Evolutionary conservation across 108 stramenopile species (phyloP).

Genomic region (Epipyxis sp.): DNA sequence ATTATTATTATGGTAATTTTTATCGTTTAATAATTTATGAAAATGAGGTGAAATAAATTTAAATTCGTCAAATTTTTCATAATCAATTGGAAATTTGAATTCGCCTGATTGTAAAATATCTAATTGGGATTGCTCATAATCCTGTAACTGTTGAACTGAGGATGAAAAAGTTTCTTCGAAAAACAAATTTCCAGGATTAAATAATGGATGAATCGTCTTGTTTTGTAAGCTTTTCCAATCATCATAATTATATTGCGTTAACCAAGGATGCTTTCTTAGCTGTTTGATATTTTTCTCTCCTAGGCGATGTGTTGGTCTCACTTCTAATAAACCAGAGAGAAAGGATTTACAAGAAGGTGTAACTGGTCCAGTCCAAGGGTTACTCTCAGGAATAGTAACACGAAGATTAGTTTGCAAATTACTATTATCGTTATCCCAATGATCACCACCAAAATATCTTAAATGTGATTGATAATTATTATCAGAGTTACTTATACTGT

Average conservation of each 20-base stretch:
- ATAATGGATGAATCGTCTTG: neutral
- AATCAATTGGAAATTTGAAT: too few species aligned
- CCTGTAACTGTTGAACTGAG: too few species aligned
- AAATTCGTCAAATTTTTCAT: too few species aligned
- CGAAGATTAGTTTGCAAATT: neutral
- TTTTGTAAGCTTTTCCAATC: neutral
- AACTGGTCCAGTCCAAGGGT: neutral
- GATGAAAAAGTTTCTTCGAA: neutral
- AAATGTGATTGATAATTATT: too few species aligned
- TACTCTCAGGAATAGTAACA: constrained; percentile 1
- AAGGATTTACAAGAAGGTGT: neutral
- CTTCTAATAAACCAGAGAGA: neutral
- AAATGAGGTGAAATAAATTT: too few species aligned
- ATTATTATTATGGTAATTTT: too few species aligned
- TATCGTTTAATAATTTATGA: too few species aligned
- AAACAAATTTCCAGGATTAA: constrained; percentile 4
- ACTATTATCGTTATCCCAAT: constrained; percentile 7
- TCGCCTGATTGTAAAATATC: too few species aligned
- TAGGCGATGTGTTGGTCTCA: constrained; percentile 3
- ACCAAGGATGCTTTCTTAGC: neutral
- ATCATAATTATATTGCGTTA: neutral
- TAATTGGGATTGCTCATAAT: too few species aligned
- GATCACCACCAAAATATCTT: too few species aligned
- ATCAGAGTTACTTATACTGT: too few species aligned
- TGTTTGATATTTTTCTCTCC: neutral